Evolutionary conservation across 1,284 basidiomycete genomes (phyloP).

Genomic region (Coniophora puteana): DNA sequence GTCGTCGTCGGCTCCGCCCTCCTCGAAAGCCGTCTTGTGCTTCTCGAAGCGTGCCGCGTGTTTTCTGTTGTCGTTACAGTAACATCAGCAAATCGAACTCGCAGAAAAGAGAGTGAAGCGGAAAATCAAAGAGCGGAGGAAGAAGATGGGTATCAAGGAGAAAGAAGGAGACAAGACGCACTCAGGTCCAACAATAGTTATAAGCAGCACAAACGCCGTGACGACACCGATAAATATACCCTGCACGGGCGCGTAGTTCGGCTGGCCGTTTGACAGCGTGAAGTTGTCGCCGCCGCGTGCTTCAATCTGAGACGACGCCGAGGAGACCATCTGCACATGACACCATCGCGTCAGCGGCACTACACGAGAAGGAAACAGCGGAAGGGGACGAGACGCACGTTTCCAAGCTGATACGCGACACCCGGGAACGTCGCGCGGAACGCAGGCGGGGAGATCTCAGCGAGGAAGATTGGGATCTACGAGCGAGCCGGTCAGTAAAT

Average conservation of each 20-base stretch:
- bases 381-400: conserved; percentile 33
- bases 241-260: conserved; percentile 80
- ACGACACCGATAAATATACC: conserved; percentile 86
- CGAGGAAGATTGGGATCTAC: conserved; percentile 81
- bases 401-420: conserved; percentile 85
- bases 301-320: conserved; percentile 90
- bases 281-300: conserved; percentile 68
- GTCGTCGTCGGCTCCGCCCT: conserved; percentile 59
- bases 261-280: conserved; percentile 46
- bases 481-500: too few species aligned
- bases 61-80: conserved; percentile 41
- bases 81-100: conserved; percentile 7
- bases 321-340: conserved; percentile 85
- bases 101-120: not conserved
- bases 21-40: conserved; percentile 75
- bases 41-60: conserved; percentile 84
- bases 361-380: not conserved
- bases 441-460: conserved; percentile 88
- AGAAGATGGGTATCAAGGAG: too few species aligned
- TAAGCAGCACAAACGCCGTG: conserved; percentile 60
- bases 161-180: conserved; percentile 37
- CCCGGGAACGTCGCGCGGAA: conserved; percentile 95
- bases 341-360: conserved; percentile 2
- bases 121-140: not conserved
- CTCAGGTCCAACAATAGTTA: conserved; percentile 74